Evolutionary conservation across 2,329 filamentous ascomycete genomes (phyloP).

Genomic region (Pleoardoris graminearum): DNA sequence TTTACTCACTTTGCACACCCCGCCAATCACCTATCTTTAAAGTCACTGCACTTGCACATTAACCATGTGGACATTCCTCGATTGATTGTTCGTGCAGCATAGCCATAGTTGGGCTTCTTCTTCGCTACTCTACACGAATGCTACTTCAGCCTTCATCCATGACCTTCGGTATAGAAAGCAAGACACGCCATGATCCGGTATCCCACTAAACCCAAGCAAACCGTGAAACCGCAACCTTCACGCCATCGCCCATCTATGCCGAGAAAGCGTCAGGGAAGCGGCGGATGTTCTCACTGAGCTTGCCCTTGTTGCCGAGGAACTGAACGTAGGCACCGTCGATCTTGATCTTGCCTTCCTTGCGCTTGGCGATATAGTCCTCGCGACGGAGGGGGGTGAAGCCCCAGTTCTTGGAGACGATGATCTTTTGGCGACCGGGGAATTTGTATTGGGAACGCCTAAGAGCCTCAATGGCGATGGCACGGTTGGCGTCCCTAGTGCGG

Average conservation of each 20-base stretch:
- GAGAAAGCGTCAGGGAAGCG: slow-evolving; percentile 92
- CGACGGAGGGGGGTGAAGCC: slow-evolving; percentile 98
- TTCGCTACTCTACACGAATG: slow-evolving; percentile 36
- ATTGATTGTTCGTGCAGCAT: slow-evolving; percentile 26
- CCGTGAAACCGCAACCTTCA: slow-evolving; percentile 29
- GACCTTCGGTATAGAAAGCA: slow-evolving; percentile 31
- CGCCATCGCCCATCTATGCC: slow-evolving; percentile 33
- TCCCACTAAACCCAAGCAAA: slow-evolving; percentile 38
- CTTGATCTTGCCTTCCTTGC: slow-evolving; percentile 90
- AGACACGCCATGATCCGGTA: slow-evolving; percentile 44
- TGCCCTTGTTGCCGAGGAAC: slow-evolving; percentile 95
- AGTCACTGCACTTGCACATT: too few species aligned
- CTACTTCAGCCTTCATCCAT: slow-evolving; percentile 37
- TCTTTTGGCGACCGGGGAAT: slow-evolving; percentile 99
- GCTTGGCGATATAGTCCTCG: slow-evolving; percentile 96
- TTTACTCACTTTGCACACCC: too few species aligned
- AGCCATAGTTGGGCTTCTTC: slow-evolving; percentile 40
- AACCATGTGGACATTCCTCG: neutral
- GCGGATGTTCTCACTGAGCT: slow-evolving; percentile 82
- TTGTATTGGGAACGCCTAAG: slow-evolving; percentile 99
- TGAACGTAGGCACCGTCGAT: slow-evolving; percentile 99
- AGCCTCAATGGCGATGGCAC: slow-evolving; percentile 92
- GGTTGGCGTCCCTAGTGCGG: slow-evolving; percentile 94
- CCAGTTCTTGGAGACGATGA: slow-evolving; percentile 99
- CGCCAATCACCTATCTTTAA: too few species aligned